phyloP scores from a whole-genome alignment of 495 filamentous ascomycete species.

The Neohortaea acidophila region DNA sequence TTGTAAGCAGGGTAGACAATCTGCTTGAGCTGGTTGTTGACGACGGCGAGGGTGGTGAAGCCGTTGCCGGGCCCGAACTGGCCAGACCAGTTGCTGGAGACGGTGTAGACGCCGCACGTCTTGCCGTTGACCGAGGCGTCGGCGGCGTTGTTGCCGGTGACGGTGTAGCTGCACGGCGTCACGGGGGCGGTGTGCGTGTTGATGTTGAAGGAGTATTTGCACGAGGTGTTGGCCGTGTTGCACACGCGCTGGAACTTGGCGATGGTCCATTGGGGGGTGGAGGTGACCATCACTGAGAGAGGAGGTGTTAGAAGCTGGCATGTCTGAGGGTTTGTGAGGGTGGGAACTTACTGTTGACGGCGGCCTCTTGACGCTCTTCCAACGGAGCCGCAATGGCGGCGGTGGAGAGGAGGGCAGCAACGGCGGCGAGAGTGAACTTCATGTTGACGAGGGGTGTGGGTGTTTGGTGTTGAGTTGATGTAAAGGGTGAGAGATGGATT shows the following conservation, averaged over 20 bases:
- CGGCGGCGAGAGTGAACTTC: slow-evolving; percentile 1
- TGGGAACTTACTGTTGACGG: too few species aligned
- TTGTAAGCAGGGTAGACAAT: slow-evolving; percentile 4
- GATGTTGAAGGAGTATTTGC: slow-evolving; percentile 1
- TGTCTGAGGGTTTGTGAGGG: too few species aligned
- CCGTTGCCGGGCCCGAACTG: slow-evolving; percentile 3
- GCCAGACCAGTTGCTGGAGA: slow-evolving; percentile 3
- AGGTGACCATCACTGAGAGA: slow-evolving; percentile 1
- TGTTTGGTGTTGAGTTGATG: too few species aligned
- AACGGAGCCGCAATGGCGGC: not conserved
- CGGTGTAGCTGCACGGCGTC: not conserved
- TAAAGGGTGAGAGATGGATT: too few species aligned
- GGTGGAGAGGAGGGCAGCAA: not conserved
- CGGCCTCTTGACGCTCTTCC: not conserved
- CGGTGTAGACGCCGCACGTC: slow-evolving; percentile 3
- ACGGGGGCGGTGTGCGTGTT: not conserved
- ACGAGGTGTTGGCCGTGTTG: not conserved
- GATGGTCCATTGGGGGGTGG: slow-evolving; percentile 4
- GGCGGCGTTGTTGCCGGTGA: not conserved
- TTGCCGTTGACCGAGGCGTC: not conserved
- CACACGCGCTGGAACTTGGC: not conserved
- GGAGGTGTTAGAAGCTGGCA: too few species aligned
- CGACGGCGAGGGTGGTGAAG: slow-evolving; percentile 3
- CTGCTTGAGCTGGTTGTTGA: slow-evolving; percentile 1
- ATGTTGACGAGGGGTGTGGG: not conserved